Base-by-base conservation (phyloP, 2,329 filamentous ascomycete species). In the Pyrenophora graminea region DNA sequence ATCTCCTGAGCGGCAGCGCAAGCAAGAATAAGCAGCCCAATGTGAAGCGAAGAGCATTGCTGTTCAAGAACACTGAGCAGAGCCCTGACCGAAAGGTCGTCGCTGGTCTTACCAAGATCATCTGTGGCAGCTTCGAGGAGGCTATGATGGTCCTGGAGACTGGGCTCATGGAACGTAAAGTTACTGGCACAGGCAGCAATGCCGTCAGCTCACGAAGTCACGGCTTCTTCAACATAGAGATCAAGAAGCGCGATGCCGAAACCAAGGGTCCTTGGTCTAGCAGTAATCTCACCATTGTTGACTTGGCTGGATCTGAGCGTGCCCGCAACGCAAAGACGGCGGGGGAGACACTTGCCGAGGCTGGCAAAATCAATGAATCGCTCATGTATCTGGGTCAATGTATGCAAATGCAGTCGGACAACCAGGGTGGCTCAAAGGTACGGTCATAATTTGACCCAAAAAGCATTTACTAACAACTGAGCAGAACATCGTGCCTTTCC, bases 321-420 rank as follows among this genome's bases (percentile, higher is more conserved):
- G 93, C 93, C 13, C 84, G 92, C 53, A 91, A 94, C 58, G 92
- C 94, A 21, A 97, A 97, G 79, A 97, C 94, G 0, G 89, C 91
- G 0, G 94, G 94, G 10, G 87, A 91, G 3, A 97, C 93, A 0
- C 82, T 99, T 12, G 93, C 89, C 0, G 94, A 99, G 76, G 94
- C 93, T 31, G 94, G 94, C 45, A 97, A 97, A 76, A 99, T 99
- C 71, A 99, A 99, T 68, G 92, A 97, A 74, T 96, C 90, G 68
- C 78, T 99, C 68, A 99, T 99, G 94, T 97, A 97, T 70, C 82
- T 99, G 1, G 94, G 94, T 0, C 94, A 97, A 69, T 99, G 94
- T 70, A 82, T 99, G 63, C 93, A 97, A 70, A 93, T 96, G 81
- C 93, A 97, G 71, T 92, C 88, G 53, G 90, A 93, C 63, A 82